Evolutionary conservation across 169 alveolate species (phyloP).

Genomic region (Plasmodium gonderi): DNA sequence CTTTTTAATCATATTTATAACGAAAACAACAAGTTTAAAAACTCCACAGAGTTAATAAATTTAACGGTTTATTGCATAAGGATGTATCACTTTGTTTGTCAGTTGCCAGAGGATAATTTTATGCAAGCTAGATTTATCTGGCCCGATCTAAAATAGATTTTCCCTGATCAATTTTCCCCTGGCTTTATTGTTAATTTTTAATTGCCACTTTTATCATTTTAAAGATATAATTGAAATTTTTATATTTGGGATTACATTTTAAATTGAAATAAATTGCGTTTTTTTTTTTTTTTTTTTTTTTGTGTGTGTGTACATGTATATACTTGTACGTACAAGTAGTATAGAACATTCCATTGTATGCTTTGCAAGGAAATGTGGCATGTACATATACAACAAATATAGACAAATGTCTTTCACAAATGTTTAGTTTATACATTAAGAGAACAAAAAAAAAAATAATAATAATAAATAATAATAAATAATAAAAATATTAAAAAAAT

Average conservation of each 20-base stretch:
- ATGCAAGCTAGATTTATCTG: conserved; percentile 58
- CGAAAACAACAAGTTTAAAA: conserved; percentile 38
- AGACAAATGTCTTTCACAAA: no score
- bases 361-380: no score
- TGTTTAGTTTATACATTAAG: not conserved
- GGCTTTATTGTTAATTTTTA: not conserved
- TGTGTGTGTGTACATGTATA: conserved; percentile 1
- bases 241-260: no score
- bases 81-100: conserved; percentile 42
- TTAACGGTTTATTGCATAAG: conserved; percentile 62
- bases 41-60: conserved; percentile 40
- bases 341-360: not conserved
- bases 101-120: conserved; percentile 57
- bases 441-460: not conserved
- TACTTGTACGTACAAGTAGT: not conserved
- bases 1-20: conserved; percentile 66
- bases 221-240: no score
- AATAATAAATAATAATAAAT: no score
- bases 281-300: not conserved
- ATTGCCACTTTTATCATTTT: not conserved
- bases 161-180: not conserved
- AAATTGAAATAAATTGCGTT: not conserved
- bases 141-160: conserved; percentile 41
- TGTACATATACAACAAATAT: no score
- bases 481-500: not conserved